Evolutionary conservation across 1,284 basidiomycete species (phyloP), one percentile per base, ranked within the genome.

Genomic region (Ustilago loliicola): DNA sequence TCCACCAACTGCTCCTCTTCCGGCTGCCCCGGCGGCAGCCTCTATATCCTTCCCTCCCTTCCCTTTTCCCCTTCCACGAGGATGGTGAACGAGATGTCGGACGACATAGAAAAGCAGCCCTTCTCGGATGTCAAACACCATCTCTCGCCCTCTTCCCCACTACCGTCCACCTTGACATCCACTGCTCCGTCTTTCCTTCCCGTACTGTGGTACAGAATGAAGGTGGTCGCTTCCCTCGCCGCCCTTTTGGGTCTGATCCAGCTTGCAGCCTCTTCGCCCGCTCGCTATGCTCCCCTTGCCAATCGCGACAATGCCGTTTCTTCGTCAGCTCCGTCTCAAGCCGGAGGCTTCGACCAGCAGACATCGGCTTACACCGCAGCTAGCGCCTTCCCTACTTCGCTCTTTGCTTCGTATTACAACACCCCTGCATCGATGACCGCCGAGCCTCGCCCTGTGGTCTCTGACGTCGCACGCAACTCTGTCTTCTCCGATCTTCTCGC

Each of bases 401-500:
- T 83, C 15, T 87, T 87, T 42, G 65, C 66, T 0, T 74, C 70
- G 19, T 81, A 79, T 65, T 79, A 81, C 74, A 71, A 62, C 50
- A 30, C 34, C n/a, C 80, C 80, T 10, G 58, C 45, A 17, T 72
- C 64, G 19, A 72, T 76, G 60, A 78, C 80, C 19, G 79, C 63
- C 17, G 82, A 79, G 59, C 79, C 77, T 17, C 75, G 77, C 19
- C 82, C 83, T 2, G 72, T 77, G 10, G 75, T 85, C 38, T 80
- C 82, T 21, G 74, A 82, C n/a, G 77, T 80, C 17, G 47, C 45
- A 38, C 74, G 79, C 57, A 61, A 74, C 53, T 30, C 61, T 10
- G 83, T 75, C 17, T 85, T 64, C 60, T 40, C 73, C 13, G 89
- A 90, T 75, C 88, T 92, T 72, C 91, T 90, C 0, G 84, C 83